These are phyloP conservation scores for Candida gorgasii DNA, from an alignment of 805 yeast genomes.

Conservation along the genomic window DNA sequence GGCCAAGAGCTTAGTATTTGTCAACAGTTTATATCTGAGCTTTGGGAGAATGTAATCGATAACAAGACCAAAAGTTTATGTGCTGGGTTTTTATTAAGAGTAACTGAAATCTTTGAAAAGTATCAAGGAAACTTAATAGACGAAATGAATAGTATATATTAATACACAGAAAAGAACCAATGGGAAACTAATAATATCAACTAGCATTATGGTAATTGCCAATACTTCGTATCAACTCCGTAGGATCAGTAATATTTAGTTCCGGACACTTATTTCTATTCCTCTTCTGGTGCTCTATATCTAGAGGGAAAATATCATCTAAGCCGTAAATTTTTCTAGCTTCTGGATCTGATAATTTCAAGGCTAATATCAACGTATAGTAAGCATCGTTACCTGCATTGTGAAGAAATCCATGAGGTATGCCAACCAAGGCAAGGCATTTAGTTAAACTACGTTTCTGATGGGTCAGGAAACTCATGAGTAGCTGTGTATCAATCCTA, in stretches of 20 bases:
- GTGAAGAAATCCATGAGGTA: slow-evolving; percentile 61
- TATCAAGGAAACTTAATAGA: slow-evolving; percentile 33
- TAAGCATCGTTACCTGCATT: slow-evolving; percentile 75
- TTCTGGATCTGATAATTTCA: slow-evolving; percentile 46
- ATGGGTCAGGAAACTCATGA: slow-evolving; percentile 10
- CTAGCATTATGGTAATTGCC: neutral
- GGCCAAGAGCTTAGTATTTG: slow-evolving; percentile 21
- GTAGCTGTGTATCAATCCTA: slow-evolving; percentile 47
- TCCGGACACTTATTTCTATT: slow-evolving; percentile 8
- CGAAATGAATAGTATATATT: slow-evolving; percentile 29
- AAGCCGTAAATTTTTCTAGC: slow-evolving; percentile 6
- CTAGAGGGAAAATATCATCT: slow-evolving; percentile 10
- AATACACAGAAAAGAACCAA: slow-evolving; percentile 6
- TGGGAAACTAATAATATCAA: no score
- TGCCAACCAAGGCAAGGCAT: slow-evolving; percentile 43
- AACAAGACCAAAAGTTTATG: slow-evolving; percentile 36
- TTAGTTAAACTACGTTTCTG: slow-evolving; percentile 35
- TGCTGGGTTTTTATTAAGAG: slow-evolving; percentile 40
- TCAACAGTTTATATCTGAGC: slow-evolving; percentile 27
- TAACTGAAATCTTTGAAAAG: slow-evolving; percentile 23
- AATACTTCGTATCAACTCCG: neutral
- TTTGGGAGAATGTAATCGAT: slow-evolving; percentile 41
- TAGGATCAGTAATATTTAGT: neutral
- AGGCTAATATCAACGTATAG: slow-evolving; percentile 52
- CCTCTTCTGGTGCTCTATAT: slow-evolving; percentile 3